phyloP scores from a whole-genome alignment of 208 protist species.

The Wallacemonas sp. region DNA sequence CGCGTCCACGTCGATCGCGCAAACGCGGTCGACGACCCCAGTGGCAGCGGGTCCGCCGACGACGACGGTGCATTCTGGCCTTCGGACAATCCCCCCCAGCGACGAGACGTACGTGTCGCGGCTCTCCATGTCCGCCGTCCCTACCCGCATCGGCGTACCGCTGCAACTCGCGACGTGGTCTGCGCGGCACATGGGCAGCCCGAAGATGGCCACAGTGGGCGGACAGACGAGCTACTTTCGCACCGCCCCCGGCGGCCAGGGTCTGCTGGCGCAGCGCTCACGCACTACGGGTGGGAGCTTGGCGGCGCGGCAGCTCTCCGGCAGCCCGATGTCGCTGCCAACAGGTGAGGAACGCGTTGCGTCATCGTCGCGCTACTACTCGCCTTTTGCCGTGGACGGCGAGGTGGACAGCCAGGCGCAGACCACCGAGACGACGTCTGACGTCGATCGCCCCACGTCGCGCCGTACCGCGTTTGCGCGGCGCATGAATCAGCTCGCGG shows the following conservation, averaged over 20 bases:
- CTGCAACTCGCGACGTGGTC: constrained; percentile 13
- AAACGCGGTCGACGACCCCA: background rate
- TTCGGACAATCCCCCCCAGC: background rate
- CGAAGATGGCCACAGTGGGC: too few relatives aligned
- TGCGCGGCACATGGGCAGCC: background rate
- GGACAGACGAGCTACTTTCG: too few relatives aligned
- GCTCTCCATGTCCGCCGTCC: constrained; percentile 5
- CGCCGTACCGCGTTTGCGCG: background rate
- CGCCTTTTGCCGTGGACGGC: background rate
- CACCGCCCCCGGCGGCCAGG: too few relatives aligned
- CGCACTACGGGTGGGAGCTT: background rate
- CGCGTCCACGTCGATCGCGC: background rate
- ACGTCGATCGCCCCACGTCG: background rate
- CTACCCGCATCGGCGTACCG: background rate
- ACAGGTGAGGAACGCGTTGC: background rate
- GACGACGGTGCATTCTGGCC: background rate
- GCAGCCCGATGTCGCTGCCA: background rate
- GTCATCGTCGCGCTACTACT: background rate
- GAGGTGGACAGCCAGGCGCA: background rate
- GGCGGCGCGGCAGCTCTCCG: background rate
- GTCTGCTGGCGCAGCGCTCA: too few relatives aligned
- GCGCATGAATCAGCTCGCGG: constrained; percentile 11
- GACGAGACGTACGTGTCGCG: background rate
- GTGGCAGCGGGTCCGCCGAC: background rate
- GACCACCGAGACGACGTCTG: background rate